Percentiles rank a stretch among this genome's conserved stretches.
These are phyloP conservation scores for Lojkania enalia DNA, from an alignment of 2,329 filamentous ascomycete species.

Conservation along the genomic window DNA sequence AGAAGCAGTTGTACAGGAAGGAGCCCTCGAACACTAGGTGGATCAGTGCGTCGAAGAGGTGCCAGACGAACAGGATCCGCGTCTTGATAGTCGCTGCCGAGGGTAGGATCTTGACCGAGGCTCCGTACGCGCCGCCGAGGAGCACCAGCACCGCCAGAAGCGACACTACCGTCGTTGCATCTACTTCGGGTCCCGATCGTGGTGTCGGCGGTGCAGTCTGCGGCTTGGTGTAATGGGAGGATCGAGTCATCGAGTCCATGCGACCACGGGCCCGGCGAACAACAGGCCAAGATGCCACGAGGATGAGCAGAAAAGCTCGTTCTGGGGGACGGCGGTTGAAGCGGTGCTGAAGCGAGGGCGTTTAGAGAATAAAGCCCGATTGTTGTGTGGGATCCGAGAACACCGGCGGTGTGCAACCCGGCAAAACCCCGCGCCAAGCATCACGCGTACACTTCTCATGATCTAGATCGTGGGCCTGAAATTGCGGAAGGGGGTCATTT, in stretches of 20 bases:
- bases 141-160: constrained; percentile 58
- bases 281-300: no score
- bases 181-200: constrained; percentile 52
- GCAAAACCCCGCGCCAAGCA: constrained; percentile 10
- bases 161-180: constrained; percentile 58
- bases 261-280: neutral
- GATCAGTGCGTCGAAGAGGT: constrained; percentile 87
- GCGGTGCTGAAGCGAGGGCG: no score
- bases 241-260: constrained; percentile 1
- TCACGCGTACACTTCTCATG: constrained; percentile 20
- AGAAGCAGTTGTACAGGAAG: constrained; percentile 94
- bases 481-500: constrained; percentile 4
- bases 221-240: constrained; percentile 10
- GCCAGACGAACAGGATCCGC: constrained; percentile 89
- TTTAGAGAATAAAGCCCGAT: constrained; percentile 30
- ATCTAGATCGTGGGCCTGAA: constrained; percentile 31
- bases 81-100: constrained; percentile 57
- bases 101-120: constrained; percentile 57
- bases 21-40: constrained; percentile 90
- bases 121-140: constrained; percentile 56
- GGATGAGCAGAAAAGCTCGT: constrained; percentile 7
- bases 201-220: constrained; percentile 48
- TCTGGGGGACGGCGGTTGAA: constrained; percentile 1
- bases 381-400: constrained; percentile 18
- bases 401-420: constrained; percentile 32